Evolutionary conservation across 139 green algal genomes (phyloP).

Genomic region (Picochlorum sp.): DNA sequence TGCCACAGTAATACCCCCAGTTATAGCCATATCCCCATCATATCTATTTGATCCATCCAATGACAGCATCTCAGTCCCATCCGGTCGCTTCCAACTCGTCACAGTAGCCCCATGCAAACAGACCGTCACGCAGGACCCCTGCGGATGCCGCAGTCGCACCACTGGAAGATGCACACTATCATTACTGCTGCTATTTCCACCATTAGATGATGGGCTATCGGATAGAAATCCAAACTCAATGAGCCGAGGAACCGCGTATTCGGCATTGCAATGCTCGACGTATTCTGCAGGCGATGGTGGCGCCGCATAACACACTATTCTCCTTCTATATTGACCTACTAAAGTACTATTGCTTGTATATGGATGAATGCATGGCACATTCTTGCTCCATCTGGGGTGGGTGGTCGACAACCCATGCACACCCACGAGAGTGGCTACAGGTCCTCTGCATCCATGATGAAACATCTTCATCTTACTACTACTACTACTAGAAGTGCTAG

Average conservation of each 20-base stretch:
- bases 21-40: constrained; percentile 23
- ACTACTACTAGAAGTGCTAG: neutral
- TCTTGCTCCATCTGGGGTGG: no score
- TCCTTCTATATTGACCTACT: no score
- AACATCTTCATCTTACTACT: no score
- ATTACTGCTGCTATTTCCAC: no score
- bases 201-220: neutral
- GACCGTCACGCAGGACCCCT: constrained; percentile 7
- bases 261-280: constrained; percentile 28
- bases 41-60: constrained; percentile 17
- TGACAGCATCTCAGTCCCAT: constrained; percentile 31
- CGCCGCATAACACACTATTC: no score
- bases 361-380: no score
- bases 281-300: constrained; percentile 15
- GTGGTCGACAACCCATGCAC: no score
- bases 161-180: constrained; percentile 11
- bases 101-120: constrained; percentile 36
- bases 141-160: constrained; percentile 29
- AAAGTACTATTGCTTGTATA: no score
- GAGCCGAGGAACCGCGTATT: constrained; percentile 16
- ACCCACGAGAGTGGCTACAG: no score
- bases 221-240: constrained; percentile 18
- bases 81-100: constrained; percentile 21
- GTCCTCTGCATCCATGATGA: no score
- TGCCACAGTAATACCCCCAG: constrained; percentile 25